Base-by-base conservation (phyloP, 257 asterid species). In the Ophiorrhiza pumila region DNA sequence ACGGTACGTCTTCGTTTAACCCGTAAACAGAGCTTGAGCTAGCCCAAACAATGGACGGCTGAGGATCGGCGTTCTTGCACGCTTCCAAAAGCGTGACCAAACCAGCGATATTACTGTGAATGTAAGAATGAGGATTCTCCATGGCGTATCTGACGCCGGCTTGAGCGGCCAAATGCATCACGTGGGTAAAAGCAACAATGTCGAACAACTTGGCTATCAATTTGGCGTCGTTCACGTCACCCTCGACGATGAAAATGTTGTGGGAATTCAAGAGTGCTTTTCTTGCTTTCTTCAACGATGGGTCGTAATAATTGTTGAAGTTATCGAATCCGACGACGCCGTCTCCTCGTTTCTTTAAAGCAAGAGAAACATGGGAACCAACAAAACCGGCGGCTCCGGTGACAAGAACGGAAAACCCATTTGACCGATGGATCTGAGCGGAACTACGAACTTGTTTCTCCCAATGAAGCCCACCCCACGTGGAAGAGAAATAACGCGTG, bases 331-430 rank as follows among this genome's bases (percentile, higher is more conserved):
- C 97, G 0, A 90, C 95, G 32, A 90, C 95, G 66, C 97, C 97
- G 71, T 90, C 97, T 0, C 97, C 97, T n/a, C 97, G 85, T 65
- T 90, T 90, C 57, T 87, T 90, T 11, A 90, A 72, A 4, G 91
- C 90, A 35, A 90, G 79, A 0, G 93, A 85, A 2, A 88, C 93
- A 71, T 90, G 97, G 7, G 84, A 53, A 0, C 97, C 97, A 1
- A 90, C 96, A 62, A 90, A 90, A 1, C 96, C 96, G 65, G 93
- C 95, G 7, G 97, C 96, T 62, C 97, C 97, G 72, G 97, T 91
- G 64, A 91, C 96, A 25, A 91, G 86, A 2, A 88, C 91, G 68
- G 93, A 74, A 14, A 81, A 55, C 0, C 95, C 97, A 68, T 82
- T 80, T 0, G 50, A 22, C 15, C 95, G 89, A 72, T 53, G 93